Percentiles rank a stretch among this genome's conserved stretches.
Conservation (phyloP, 768 basidiomycete species). For the Clitopilus passeckerianus region DNA sequence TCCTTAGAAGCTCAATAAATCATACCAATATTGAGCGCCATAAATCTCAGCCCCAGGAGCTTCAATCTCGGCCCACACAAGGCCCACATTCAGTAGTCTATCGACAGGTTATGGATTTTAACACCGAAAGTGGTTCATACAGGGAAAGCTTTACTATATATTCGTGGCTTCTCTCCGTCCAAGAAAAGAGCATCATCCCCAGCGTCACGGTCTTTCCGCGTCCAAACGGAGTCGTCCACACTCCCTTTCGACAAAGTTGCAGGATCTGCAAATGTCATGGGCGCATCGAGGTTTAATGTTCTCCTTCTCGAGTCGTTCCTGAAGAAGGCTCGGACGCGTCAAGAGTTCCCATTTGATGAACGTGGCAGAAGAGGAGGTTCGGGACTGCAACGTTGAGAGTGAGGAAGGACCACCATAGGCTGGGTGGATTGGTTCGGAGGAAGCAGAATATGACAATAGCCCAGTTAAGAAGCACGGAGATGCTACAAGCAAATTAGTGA, state of each 20-base stretch:
- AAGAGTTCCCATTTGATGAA: background rate
- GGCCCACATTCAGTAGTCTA: too few species aligned
- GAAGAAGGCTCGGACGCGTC: background rate
- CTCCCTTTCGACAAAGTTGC: background rate
- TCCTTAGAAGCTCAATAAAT: too few species aligned
- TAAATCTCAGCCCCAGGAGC: too few species aligned
- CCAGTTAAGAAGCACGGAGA: constrained; percentile 3
- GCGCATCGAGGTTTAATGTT: constrained; percentile 36
- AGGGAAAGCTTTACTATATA: background rate
- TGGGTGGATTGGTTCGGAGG: background rate
- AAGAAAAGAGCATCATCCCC: background rate
- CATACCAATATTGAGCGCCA: too few species aligned
- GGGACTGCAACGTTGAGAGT: constrained; percentile 2
- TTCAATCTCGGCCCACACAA: too few species aligned
- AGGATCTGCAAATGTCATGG: constrained; percentile 1
- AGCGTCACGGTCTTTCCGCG: background rate
- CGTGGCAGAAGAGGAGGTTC: constrained; percentile 4
- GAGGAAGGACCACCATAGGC: constrained; percentile 3
- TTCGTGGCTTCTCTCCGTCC: background rate
- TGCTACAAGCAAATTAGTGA: background rate
- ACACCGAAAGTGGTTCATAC: background rate
- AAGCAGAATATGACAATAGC: constrained; percentile 2
- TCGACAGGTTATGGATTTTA: too few species aligned
- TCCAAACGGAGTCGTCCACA: background rate
- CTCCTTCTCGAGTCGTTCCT: constrained; percentile 12